phyloP scores from a whole-genome alignment of 768 basidiomycete genomes.

The Amanita subjunquillea region DNA sequence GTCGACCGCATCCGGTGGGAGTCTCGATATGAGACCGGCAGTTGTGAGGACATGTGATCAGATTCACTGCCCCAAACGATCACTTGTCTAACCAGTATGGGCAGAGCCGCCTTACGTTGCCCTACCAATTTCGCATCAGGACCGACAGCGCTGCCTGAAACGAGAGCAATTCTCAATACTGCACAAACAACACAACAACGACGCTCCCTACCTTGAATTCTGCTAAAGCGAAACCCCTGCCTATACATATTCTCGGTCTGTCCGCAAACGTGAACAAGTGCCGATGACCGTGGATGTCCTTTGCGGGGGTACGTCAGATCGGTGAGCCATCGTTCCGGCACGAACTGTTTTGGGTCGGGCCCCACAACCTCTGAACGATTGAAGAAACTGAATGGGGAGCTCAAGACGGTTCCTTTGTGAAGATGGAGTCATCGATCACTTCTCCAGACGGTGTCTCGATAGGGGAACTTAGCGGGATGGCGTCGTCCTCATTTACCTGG shows the following conservation, averaged over 20 bases:
- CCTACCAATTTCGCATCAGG: conserved; percentile 30
- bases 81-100: conserved; percentile 17
- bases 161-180: too few relatives aligned
- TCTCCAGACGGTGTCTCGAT: conserved; percentile 12
- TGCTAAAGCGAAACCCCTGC: conserved; percentile 26
- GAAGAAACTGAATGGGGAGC: conserved; percentile 26
- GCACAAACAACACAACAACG: too few relatives aligned
- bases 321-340: conserved; percentile 33
- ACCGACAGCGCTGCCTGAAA: conserved; percentile 31
- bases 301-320: conserved; percentile 13
- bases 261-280: conserved; percentile 36
- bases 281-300: conserved; percentile 24
- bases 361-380: conserved; percentile 35
- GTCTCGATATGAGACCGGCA: too few relatives aligned
- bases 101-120: conserved; percentile 20
- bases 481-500: conserved; percentile 26
- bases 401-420: conserved; percentile 25
- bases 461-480: conserved; percentile 25
- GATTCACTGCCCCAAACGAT: too few relatives aligned
- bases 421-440: conserved; percentile 20
- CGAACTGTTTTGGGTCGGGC: conserved; percentile 31
- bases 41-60: too few relatives aligned
- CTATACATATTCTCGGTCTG: conserved; percentile 34
- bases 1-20: conserved; percentile 72
- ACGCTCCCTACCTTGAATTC: conserved; percentile 1